Percentiles rank a stretch among this genome's conserved stretches.
Evolutionary conservation across 2,329 filamentous ascomycete species (phyloP).

Genomic region (Penicillium palitans): DNA sequence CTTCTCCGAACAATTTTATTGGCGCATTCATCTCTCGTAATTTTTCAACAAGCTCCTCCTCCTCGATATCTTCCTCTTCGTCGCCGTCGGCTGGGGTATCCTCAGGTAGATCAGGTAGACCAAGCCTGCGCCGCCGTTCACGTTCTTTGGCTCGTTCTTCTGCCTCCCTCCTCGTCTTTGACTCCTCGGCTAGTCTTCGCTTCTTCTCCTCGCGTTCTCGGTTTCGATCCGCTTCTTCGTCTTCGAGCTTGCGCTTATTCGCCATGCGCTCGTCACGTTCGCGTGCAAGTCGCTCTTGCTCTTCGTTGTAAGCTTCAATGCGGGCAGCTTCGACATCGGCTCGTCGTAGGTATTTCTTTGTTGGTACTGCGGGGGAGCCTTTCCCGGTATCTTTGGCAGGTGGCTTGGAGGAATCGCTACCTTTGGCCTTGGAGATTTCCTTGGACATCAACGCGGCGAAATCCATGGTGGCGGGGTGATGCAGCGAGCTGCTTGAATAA

Average conservation of each 20-base stretch:
- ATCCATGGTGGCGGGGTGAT: constrained; percentile 66
- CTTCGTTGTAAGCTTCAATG: constrained; percentile 73
- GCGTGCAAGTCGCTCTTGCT: constrained; percentile 72
- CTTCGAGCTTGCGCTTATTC: constrained; percentile 85
- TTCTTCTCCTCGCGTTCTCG: constrained; percentile 78
- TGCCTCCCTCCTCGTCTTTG: constrained; percentile 66
- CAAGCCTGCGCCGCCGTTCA: constrained; percentile 70
- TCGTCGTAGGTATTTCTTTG: constrained; percentile 79
- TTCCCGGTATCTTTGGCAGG: constrained; percentile 21
- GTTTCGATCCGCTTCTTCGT: constrained; percentile 73
- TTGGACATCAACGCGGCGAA: constrained; percentile 92
- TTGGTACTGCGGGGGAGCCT: constrained; percentile 24
- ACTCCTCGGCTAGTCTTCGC: constrained; percentile 76
- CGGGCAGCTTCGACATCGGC: constrained; percentile 83
- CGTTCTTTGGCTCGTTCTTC: constrained; percentile 73
- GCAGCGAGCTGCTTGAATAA: not conserved
- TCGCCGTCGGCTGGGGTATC: constrained; percentile 38
- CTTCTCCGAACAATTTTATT: constrained; percentile 76
- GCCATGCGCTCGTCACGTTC: constrained; percentile 68
- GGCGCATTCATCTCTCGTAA: constrained; percentile 75
- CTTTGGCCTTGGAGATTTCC: constrained; percentile 81
- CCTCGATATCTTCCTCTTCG: constrained; percentile 62
- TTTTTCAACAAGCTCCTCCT: constrained; percentile 67
- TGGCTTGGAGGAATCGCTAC: constrained; percentile 39
- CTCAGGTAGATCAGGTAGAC: constrained; percentile 69